Percentiles rank a stretch among this genome's conserved stretches.
Conservation (phyloP, 768 basidiomycete species). For the Leccinum pellstonianum region DNA sequence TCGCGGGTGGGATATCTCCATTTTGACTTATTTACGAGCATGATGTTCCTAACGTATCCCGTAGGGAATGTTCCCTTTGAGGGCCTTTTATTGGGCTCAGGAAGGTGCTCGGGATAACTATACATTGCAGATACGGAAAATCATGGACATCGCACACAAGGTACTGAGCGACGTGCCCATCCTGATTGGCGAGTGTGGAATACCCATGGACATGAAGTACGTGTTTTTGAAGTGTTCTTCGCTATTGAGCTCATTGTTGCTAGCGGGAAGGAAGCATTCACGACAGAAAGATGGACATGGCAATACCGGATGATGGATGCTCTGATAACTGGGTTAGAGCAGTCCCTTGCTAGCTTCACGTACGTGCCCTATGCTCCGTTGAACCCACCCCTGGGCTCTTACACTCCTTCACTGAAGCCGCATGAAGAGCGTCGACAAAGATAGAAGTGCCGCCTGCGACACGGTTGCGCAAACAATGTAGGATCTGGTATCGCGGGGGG, state of each 20-base stretch:
- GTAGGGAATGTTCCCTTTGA: slow-evolving; percentile 83
- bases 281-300: slow-evolving; percentile 71
- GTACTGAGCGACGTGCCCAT: slow-evolving; percentile 80
- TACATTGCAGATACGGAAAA: slow-evolving; percentile 73
- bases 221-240: slow-evolving; percentile 25
- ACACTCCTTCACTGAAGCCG: slow-evolving; percentile 41
- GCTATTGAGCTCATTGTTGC: not conserved
- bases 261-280: slow-evolving; percentile 72
- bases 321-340: slow-evolving; percentile 79
- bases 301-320: slow-evolving; percentile 95
- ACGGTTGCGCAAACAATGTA: slow-evolving; percentile 86
- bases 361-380: slow-evolving; percentile 39
- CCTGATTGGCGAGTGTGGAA: slow-evolving; percentile 88
- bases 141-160: slow-evolving; percentile 66
- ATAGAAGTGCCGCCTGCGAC: slow-evolving; percentile 82
- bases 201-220: slow-evolving; percentile 98
- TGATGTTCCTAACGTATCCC: slow-evolving; percentile 8
- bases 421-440: slow-evolving; percentile 79
- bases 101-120: slow-evolving; percentile 80
- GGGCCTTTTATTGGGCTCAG: slow-evolving; percentile 87
- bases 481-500: slow-evolving; percentile 89
- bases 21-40: not conserved
- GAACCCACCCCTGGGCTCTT: not conserved
- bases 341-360: slow-evolving; percentile 80
- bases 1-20: slow-evolving; percentile 58